Percentiles rank a stretch among this genome's conserved stretches.
Conservation (phyloP, 2,329 filamentous ascomycete species). For the Remersonia thermophila region DNA sequence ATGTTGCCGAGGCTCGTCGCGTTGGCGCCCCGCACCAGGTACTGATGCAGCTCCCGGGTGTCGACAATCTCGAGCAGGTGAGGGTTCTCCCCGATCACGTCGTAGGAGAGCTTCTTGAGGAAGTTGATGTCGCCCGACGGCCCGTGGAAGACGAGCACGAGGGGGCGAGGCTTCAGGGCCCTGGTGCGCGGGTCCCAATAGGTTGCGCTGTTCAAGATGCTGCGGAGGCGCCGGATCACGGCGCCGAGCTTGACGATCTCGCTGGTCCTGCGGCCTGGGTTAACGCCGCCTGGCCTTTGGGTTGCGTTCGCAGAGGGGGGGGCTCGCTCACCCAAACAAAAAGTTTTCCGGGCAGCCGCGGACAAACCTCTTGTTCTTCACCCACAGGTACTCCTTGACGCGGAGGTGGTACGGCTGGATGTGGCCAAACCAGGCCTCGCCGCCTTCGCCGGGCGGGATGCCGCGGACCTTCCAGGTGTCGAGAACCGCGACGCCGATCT, state of each 20-base stretch:
- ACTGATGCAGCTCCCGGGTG: constrained; percentile 58
- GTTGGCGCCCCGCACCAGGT: constrained; percentile 41
- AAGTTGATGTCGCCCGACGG: constrained; percentile 54
- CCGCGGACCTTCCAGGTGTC: constrained; percentile 50
- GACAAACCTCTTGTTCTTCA: constrained; percentile 58
- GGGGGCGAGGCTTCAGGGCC: constrained; percentile 23
- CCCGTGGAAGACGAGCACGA: constrained; percentile 74
- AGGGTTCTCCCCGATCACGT: constrained; percentile 36
- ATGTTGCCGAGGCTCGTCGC: constrained; percentile 46
- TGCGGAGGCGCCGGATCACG: constrained; percentile 6
- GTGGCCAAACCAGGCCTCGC: constrained; percentile 51
- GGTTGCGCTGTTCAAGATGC: constrained; percentile 10
- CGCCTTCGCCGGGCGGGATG: constrained; percentile 47
- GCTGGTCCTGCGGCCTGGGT: constrained; percentile 5
- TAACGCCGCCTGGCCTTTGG: constrained; percentile 1
- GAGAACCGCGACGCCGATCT: constrained; percentile 72
- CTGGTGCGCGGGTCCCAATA: constrained; percentile 1
- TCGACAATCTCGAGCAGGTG: constrained; percentile 54
- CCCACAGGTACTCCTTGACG: constrained; percentile 53
- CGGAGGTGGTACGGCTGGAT: constrained; percentile 67
- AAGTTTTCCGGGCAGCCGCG: constrained; percentile 62
- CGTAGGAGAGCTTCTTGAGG: constrained; percentile 52
- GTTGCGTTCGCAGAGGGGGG: constrained; percentile 1
- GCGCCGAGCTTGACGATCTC: constrained; percentile 8
- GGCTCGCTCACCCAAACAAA: constrained; percentile 52